phyloP scores from a whole-genome alignment of 2,329 filamentous ascomycete species.

The Diaporthe sp. region DNA sequence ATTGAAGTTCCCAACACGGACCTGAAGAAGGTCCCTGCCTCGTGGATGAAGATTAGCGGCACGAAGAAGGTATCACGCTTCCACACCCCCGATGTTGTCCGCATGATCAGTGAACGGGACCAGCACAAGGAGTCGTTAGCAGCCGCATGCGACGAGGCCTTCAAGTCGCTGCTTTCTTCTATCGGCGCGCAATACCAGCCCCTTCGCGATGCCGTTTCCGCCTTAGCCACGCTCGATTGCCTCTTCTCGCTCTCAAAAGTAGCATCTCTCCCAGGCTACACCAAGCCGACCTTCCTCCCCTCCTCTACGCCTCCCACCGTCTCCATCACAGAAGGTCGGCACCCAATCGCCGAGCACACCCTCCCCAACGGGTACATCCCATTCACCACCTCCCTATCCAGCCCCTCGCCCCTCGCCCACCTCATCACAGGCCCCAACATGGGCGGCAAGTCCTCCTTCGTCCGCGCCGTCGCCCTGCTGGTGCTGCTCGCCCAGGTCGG shows the following conservation, averaged over 20 bases:
- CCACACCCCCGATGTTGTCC: constrained; percentile 91
- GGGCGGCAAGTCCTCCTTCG: constrained; percentile 98
- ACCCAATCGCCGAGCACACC: constrained; percentile 95
- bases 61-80: constrained; percentile 94
- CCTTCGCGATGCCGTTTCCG: constrained; percentile 88
- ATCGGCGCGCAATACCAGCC: constrained; percentile 89
- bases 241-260: constrained; percentile 88
- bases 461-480: constrained; percentile 91
- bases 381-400: constrained; percentile 82
- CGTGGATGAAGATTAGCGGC: constrained; percentile 94
- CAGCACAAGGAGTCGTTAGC: constrained; percentile 95
- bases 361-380: constrained; percentile 90
- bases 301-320: constrained; percentile 76
- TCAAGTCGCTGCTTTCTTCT: constrained; percentile 75
- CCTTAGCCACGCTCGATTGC: constrained; percentile 89
- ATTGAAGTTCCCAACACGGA: constrained; percentile 89
- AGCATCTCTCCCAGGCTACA: constrained; percentile 88
- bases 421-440: constrained; percentile 98
- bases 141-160: constrained; percentile 90
- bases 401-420: constrained; percentile 76
- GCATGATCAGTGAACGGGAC: constrained; percentile 86
- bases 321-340: constrained; percentile 79
- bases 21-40: constrained; percentile 89
- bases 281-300: constrained; percentile 76
- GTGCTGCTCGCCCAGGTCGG: constrained; percentile 95